Evolutionary conservation across 192 early-diverging fungal species (phyloP), one percentile per base, ranked within the genome.

Genomic region (Martensiomyces pterosporus): DNA sequence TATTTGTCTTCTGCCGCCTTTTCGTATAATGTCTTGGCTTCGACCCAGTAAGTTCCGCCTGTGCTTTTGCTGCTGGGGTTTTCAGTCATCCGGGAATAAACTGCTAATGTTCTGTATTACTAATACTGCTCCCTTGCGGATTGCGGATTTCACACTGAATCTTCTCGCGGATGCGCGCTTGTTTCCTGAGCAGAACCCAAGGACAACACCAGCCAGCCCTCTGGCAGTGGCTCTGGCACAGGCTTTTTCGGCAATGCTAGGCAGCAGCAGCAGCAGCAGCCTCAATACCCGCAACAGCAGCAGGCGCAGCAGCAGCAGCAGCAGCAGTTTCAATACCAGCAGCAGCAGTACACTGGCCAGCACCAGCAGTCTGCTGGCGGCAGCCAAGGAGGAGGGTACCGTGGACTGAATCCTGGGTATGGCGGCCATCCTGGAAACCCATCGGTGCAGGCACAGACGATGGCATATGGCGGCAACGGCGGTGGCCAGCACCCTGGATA

Each of bases 11-110:
- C 32, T 34, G 23, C 15, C n/a, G 18, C 12, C 40, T 24, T 21
- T 37, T 21, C 24, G 15, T 27, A 40, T 40, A 36, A 74, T 75
- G 64, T 68, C 72, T 42, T 75, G 65, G 72, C 49, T 68, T 27
- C 72, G 65, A 25, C 72, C 72, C 15, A 60, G 64, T 64, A 75
- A 65, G 65, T 65, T 26, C 19, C 24, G 6, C n/a, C 21, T 7
- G 21, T n/a, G n/a, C n/a, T n/a, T n/a, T n/a, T n/a, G n/a, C n/a
- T n/a, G n/a, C n/a, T n/a, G n/a, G n/a, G n/a, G n/a, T n/a, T n/a
- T n/a, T n/a, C n/a, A n/a, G n/a, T n/a, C n/a, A n/a, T n/a, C n/a
- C n/a, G n/a, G n/a, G n/a, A n/a, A n/a, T n/a, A n/a, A n/a, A n/a
- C n/a, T n/a, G n/a, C n/a, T n/a, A n/a, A n/a, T n/a, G n/a, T n/a